phyloP scores from a whole-genome alignment of 306 rosid species.

The Vigna nakashimae region DNA sequence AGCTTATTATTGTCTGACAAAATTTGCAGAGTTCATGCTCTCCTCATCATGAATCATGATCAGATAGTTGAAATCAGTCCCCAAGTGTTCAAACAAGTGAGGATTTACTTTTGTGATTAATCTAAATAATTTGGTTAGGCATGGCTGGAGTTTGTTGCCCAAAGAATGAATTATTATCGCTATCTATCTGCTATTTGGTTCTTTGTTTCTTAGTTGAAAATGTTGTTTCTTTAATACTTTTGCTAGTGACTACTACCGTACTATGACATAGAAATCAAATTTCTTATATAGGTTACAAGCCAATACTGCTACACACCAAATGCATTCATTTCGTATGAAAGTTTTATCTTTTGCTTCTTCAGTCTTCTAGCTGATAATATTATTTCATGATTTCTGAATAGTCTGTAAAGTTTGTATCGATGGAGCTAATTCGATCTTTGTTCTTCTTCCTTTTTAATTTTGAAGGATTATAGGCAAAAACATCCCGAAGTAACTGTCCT shows the following conservation, averaged over 20 bases:
- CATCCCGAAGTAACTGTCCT: conserved; percentile 56
- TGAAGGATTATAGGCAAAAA: conserved; percentile 58
- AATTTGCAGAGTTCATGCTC: conserved; percentile 60
- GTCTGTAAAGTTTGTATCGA: conserved; percentile 33
- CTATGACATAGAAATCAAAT: conserved; percentile 28
- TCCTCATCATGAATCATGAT: conserved; percentile 55
- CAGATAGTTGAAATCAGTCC: conserved; percentile 56
- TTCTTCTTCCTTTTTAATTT: not conserved
- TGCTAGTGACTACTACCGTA: conserved; percentile 4
- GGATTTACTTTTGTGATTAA: conserved; percentile 50
- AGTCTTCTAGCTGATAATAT: conserved; percentile 9
- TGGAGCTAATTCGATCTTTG: conserved; percentile 32
- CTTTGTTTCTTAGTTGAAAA: not conserved
- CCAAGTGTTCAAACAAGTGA: conserved; percentile 55
- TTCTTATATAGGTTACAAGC: conserved; percentile 20
- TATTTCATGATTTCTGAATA: conserved; percentile 25
- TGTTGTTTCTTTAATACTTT: conserved; percentile 3
- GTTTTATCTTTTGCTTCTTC: conserved; percentile 22
- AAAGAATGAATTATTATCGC: conserved; percentile 21
- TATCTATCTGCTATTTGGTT: conserved; percentile 7
- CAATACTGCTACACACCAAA: conserved; percentile 1
- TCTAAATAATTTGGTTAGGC: conserved; percentile 45
- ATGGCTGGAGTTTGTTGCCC: conserved; percentile 45
- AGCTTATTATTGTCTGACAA: conserved; percentile 50
- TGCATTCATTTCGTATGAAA: not conserved